Conservation (phyloP, 1,139 yeast genomes). For the Blastobotrys capitulatus region DNA sequence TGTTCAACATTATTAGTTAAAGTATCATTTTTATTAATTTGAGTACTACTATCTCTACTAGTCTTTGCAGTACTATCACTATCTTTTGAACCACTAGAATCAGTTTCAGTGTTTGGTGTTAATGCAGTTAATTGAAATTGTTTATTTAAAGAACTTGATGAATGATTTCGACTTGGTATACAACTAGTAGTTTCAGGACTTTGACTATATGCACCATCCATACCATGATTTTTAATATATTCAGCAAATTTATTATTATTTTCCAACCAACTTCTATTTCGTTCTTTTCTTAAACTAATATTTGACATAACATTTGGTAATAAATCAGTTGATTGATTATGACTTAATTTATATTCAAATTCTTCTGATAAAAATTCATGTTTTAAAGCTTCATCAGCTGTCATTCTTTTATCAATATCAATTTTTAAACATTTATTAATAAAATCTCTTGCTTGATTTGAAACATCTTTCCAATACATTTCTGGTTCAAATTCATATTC, state of each 20-base stretch:
- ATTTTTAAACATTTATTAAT: constrained; percentile 49
- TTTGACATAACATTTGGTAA: constrained; percentile 34
- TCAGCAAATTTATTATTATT: constrained; percentile 11
- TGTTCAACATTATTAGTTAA: too few relatives aligned
- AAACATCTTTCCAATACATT: constrained; percentile 54
- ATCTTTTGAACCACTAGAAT: background rate
- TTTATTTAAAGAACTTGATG: background rate
- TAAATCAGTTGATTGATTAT: constrained; percentile 24
- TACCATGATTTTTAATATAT: constrained; percentile 20
- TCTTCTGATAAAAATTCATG: constrained; percentile 44
- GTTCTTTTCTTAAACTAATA: constrained; percentile 23
- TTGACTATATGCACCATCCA: constrained; percentile 35
- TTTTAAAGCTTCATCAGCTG: constrained; percentile 41
- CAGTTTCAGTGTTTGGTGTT: background rate
- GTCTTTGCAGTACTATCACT: background rate
- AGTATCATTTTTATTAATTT: background rate
- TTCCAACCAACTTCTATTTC: constrained; percentile 13
- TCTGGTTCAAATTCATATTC: constrained; percentile 59
- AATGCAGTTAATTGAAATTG: background rate
- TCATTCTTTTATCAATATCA: constrained; percentile 44
- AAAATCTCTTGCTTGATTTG: constrained; percentile 53
- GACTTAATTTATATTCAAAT: constrained; percentile 18
- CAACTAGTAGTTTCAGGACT: constrained; percentile 26
- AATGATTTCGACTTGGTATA: constrained; percentile 1
- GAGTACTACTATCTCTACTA: background rate